Evolutionary conservation across 257 asterid genomes (phyloP).

Genomic region (Solanum virginianum): DNA sequence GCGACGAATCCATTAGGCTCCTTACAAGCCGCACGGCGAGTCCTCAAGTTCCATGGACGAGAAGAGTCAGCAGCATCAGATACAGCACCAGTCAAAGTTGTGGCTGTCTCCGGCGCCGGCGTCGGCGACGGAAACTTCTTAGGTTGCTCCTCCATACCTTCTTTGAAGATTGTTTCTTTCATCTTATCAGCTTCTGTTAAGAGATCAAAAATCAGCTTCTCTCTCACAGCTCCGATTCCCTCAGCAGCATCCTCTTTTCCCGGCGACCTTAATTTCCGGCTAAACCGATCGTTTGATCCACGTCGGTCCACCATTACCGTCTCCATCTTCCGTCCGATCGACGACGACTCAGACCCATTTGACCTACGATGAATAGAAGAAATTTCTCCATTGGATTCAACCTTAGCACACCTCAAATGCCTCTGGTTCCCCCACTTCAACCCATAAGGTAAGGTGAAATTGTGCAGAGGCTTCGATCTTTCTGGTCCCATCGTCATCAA

Average conservation of each 20-base stretch:
- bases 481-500: constrained; percentile 41
- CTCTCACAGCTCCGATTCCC: constrained; percentile 43
- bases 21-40: constrained; percentile 58
- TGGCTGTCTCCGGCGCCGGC: constrained; percentile 22
- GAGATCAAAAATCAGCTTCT: constrained; percentile 57
- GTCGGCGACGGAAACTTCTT: constrained; percentile 15
- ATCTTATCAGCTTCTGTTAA: constrained; percentile 58
- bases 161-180: constrained; percentile 46
- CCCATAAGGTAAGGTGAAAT: constrained; percentile 45
- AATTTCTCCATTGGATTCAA: constrained; percentile 33
- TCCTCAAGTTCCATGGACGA: constrained; percentile 79
- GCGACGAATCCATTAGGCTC: constrained; percentile 9
- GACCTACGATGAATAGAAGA: constrained; percentile 18
- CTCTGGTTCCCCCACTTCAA: constrained; percentile 69
- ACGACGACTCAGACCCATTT: constrained; percentile 18
- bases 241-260: constrained; percentile 7
- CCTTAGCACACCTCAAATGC: constrained; percentile 51
- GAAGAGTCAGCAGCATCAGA: background rate
- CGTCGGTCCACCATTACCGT: background rate
- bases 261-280: background rate
- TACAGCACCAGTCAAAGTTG: background rate
- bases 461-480: constrained; percentile 51
- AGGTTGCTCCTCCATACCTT: constrained; percentile 30
- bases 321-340: background rate
- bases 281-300: background rate